Evolutionary conservation across 805 yeast genomes (phyloP), one percentile per base, ranked within the genome.

Genomic region (Cyberlindnera nakhonratchasimensis): DNA sequence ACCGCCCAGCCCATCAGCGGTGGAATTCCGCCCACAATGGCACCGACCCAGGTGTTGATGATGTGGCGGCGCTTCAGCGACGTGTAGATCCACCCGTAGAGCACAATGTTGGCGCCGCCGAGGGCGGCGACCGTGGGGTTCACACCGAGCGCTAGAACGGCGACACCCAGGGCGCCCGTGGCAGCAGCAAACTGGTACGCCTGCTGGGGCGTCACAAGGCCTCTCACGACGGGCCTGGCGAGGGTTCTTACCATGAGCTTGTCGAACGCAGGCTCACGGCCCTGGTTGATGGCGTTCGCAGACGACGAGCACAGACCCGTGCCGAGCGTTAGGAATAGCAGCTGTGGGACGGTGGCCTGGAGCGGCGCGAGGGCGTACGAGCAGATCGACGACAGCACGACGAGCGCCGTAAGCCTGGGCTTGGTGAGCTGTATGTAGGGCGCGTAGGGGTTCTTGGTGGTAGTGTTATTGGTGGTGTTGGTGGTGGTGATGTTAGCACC

Each of bases 1-100:
- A 91, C 88, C 2, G 96, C 96, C 99, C 99, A 93, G 2, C 99
- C 99, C 99, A 93, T 93, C 38, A 93, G 72, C 17, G 99, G 99
- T 0, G 99, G 99, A 35, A 93, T 86, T 0, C 97, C 99, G 4
- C 99, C 99, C 4, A 93, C 99, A n/a, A 93, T 62, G 0, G 99
- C 99, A 16, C 99, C 99, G 3, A 93, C 93, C 99, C 99, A 93
- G 1, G 99, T 93, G 63, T 93, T 93, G 30, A 86, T 61, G 39
- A 93, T 91, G 19, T 86, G 81, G 46, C 72, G 77, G 42, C 99
- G 74, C 59, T 93, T 93, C 61, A 93, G 66, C 0, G 96, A 83
- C 0, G 99, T 93, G 66, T 93, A 93, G 1, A 83, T 64, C 85
- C 98, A 90, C 1, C 95, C 80, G 58, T 93, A 93, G 10, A 93